Percentiles rank a stretch among this genome's conserved stretches.
Evolutionary conservation across 768 basidiomycete genomes (phyloP).

Genomic region (Pulveroboletus sp.): DNA sequence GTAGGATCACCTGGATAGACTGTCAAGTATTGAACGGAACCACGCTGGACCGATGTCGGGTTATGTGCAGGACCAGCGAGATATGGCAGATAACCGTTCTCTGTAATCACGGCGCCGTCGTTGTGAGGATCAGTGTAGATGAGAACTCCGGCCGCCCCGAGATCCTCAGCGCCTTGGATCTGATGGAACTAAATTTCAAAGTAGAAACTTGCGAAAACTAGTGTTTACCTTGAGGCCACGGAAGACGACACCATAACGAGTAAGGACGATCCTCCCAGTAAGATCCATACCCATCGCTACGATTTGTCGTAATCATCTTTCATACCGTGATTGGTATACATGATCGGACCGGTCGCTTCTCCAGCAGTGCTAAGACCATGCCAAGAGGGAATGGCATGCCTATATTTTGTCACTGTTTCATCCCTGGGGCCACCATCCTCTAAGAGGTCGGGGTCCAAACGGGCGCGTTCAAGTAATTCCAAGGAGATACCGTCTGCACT

Average conservation of each 20-base stretch:
- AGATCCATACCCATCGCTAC: conserved; percentile 64
- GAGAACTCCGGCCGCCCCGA: conserved; percentile 72
- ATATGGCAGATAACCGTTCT: conserved; percentile 69
- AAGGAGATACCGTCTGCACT: conserved; percentile 62
- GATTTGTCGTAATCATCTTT: conserved; percentile 69
- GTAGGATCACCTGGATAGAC: conserved; percentile 74
- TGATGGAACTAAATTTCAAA: conserved; percentile 27
- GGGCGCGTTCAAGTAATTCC: conserved; percentile 53
- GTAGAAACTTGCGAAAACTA: conserved; percentile 1
- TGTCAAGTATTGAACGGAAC: conserved; percentile 72
- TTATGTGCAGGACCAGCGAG: conserved; percentile 87
- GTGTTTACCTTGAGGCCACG: conserved; percentile 76
- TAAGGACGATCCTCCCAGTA: conserved; percentile 73
- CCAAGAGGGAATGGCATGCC: conserved; percentile 73
- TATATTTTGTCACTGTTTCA: conserved; percentile 64
- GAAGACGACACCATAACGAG: conserved; percentile 73
- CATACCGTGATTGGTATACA: conserved; percentile 81
- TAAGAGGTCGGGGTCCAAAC: conserved; percentile 67
- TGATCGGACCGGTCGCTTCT: conserved; percentile 61
- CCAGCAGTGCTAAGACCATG: conserved; percentile 83
- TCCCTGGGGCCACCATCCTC: conserved; percentile 74
- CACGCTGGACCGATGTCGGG: conserved; percentile 79
- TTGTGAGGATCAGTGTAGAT: conserved; percentile 88
- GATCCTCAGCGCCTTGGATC: conserved; percentile 82
- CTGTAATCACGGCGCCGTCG: conserved; percentile 73